Percentiles rank a stretch among this genome's conserved stretches.
phyloP scores from a whole-genome alignment of 2,329 filamentous ascomycete species.

The Trichoderma atrobrunneum region DNA sequence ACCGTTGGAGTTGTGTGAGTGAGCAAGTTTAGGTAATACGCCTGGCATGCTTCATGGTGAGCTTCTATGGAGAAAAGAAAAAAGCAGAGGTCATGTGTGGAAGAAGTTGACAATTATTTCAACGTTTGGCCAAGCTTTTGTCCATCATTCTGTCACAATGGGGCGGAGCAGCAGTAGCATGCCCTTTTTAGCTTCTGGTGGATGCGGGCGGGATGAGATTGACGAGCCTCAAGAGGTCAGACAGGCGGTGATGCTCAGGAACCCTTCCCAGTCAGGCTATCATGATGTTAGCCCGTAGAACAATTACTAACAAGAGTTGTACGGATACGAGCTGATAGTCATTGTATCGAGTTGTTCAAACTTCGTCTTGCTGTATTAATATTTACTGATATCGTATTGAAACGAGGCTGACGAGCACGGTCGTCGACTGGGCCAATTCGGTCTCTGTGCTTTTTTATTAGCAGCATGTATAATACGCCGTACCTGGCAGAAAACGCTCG shows the following conservation, averaged over 20 bases:
- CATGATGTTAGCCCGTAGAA: neutral
- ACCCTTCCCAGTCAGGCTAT: conserved; percentile 1
- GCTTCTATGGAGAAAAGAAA: neutral
- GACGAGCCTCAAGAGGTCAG: neutral
- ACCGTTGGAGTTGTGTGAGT: neutral
- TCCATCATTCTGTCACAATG: neutral
- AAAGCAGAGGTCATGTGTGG: neutral
- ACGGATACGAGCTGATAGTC: neutral
- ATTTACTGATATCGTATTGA: neutral
- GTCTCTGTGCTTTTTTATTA: neutral
- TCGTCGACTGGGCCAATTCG: neutral
- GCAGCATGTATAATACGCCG: no score
- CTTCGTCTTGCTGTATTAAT: neutral
- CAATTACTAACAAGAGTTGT: neutral
- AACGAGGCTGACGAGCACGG: neutral
- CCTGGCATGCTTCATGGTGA: neutral
- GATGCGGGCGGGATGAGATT: neutral
- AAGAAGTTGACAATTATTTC: neutral
- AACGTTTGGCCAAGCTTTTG: neutral
- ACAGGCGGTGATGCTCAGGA: conserved; percentile 9
- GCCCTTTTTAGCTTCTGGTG: neutral
- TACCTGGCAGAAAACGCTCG: neutral
- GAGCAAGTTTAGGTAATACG: neutral
- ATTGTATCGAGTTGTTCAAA: neutral
- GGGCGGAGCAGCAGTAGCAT: neutral